Conservation (phyloP, 306 rosid species). For the Acacia melanoxylon region DNA sequence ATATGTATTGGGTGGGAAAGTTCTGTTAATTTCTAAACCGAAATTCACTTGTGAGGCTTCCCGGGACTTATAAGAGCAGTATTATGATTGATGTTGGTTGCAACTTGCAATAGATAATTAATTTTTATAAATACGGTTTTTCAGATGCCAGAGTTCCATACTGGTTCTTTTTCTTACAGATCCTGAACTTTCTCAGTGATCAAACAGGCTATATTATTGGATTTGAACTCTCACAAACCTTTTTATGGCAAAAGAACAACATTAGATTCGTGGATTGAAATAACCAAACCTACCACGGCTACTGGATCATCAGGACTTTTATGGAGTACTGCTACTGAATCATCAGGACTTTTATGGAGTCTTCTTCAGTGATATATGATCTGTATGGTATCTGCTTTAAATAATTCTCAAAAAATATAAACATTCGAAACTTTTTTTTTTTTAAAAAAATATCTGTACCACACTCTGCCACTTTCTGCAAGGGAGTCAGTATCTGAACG, state of each 20-base stretch:
- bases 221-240: neutral
- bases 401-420: neutral
- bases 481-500: neutral
- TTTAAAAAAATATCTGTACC: neutral
- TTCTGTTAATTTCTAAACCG: too few species aligned
- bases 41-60: too few species aligned
- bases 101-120: neutral
- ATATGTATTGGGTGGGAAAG: too few species aligned
- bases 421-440: neutral
- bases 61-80: too few species aligned
- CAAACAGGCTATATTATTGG: neutral
- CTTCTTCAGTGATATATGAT: neutral
- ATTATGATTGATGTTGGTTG: neutral
- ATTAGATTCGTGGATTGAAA: neutral
- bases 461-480: neutral
- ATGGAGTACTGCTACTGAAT: neutral
- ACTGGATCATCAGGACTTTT: neutral
- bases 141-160: conserved; percentile 1
- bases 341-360: neutral
- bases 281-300: neutral
- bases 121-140: neutral
- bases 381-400: neutral
- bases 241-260: neutral
- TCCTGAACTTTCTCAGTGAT: neutral
- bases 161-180: neutral